These are phyloP conservation scores for Avena insularis DNA, from an alignment of 176 grass and related monocot species.

Conservation along the genomic window DNA sequence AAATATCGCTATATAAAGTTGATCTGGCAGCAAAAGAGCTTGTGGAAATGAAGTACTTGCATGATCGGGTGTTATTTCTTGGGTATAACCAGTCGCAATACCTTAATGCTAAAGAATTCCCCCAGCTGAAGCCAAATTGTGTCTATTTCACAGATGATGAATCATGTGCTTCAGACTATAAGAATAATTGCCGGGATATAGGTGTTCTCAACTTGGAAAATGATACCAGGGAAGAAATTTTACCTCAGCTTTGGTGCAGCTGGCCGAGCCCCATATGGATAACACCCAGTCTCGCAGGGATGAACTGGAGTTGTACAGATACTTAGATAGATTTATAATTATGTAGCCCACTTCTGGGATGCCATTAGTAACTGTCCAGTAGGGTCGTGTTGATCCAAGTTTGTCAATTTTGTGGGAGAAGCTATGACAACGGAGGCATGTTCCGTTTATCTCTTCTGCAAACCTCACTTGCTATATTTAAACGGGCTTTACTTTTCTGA, in stretches of 20 bases:
- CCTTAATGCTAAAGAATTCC: not conserved
- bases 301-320: not conserved
- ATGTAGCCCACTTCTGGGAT: not conserved
- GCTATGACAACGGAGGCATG: not conserved
- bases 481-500: not conserved
- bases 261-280: constrained; percentile 1
- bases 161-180: not conserved
- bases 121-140: not conserved
- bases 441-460: not conserved
- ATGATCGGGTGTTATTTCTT: not conserved
- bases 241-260: not conserved
- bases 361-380: not conserved
- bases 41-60: not conserved
- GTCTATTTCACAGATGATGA: not conserved
- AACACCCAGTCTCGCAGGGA: not conserved
- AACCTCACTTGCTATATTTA: not conserved
- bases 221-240: not conserved
- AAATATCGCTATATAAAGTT: not conserved
- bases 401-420: not conserved
- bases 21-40: not conserved
- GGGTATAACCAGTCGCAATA: not conserved
- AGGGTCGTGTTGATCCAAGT: not conserved
- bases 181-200: not conserved
- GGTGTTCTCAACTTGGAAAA: not conserved
- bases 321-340: not conserved